Base-by-base conservation (phyloP, 441 rosid species). In the Gossypium schwendimanii region DNA sequence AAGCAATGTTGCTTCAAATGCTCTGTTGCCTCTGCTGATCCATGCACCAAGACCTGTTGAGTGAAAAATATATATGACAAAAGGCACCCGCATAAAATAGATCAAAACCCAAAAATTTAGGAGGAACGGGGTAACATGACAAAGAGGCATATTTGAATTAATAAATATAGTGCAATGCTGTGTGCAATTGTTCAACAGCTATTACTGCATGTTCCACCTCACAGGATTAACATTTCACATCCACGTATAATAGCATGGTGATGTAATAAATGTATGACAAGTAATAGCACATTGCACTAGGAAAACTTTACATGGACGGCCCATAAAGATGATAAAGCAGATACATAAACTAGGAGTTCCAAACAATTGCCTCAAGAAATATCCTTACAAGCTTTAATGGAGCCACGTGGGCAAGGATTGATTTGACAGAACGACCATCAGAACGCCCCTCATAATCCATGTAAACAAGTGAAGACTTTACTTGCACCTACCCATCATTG, bases 401-500 rank as follows among this genome's bases (percentile, higher is more conserved):
- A 61, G 97, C 85, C 67, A 90, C 99, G 77, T 91, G 98, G 18
- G 96, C 87, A 73, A 95, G 93, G 80, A 88, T 91, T 70, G 97
- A 87, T 81, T 93, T 95, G 83, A 93, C 87, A 50, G 99, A 94
- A 49, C 97, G 92, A 69, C 96, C 94, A 78, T 95, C 98, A 74
- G 98, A 89, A 12, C 97, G 95, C 60, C 99, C 99, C 80, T 95
- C 99, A 24, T 84, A 93, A 71, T 95, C 99, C 81, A 90, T 86
- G 75, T 90, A 91, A 71, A 87, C 83, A 77, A 95, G 80, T 11
- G 89, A 84, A 81, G 96, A 93, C 78, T 87, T 91, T 71, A 95
- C 98, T 85, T 87, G 93, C 74, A 95, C 99, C 99, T 95, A 84
- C 68, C 20, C 74, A 79, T 23, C 71, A 81, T 52, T 67, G 55